Base-by-base conservation (phyloP, 192 early-diverging fungal genomes). In the Chytriomyces hyalinus region DNA sequence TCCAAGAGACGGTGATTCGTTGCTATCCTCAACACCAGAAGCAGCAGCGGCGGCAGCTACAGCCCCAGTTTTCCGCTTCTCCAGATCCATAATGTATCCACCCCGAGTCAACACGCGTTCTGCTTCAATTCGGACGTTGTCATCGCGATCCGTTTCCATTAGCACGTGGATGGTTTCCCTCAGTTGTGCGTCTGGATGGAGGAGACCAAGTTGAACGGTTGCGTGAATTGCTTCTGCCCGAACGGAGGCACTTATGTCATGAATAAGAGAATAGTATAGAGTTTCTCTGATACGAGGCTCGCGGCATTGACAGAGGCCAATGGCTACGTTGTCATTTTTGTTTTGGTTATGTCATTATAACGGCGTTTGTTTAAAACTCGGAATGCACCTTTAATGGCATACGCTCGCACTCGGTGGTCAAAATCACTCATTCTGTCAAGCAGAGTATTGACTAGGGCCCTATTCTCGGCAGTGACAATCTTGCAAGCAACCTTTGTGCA, bases 141-240 rank as follows among this genome's bases (percentile, higher is more conserved):
- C 77, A 8, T 78, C 68, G 20, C 9, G 11, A 61, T 88, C 87
- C 6, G 75, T 79, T 47, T 86, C 82, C 49, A 84, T 51, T 0
- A 87, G 45, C 3, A 78, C 80, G 36, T 79, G 72, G 3, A 87
- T 66, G 1, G 70, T 80, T 20, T 88, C 84, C 44, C 80, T 79
- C 13, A 88, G 50, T 13, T 45, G 28, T 24, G 62, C 46, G 43
- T 84, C 78, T 47, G 79, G 75, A 6, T 61, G 24, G 20, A 86
- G 26, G 7, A 88, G 62, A 0, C 77, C 78, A 24, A 88, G 80
- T 13, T 82, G 73, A 5, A 62, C 45, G 9, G 71, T 67, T 17
- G 85, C 70, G 17, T 83, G 26, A 26, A 88, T 84, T 26, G 87
- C 84, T 77, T 88, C 87, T 4, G 78, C 79, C 47, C 83, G 73